Percentiles rank a stretch among this genome's conserved stretches.
These are phyloP conservation scores for Rhipidocladum racemiflorum DNA, from an alignment of 176 grass and related monocot genomes.

Conservation along the genomic window DNA sequence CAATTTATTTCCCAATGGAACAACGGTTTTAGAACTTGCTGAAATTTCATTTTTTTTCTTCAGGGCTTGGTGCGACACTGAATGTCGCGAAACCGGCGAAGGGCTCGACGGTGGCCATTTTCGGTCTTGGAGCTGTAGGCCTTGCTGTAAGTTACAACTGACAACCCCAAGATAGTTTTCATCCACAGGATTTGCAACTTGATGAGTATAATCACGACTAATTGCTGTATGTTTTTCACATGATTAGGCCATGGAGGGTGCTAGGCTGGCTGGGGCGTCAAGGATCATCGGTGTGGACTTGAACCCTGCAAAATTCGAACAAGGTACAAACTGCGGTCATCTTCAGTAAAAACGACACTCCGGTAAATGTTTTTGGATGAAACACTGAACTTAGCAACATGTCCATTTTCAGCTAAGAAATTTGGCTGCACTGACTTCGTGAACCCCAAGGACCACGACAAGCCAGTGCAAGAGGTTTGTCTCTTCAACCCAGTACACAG, in stretches of 20 bases:
- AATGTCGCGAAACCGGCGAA: slow-evolving; percentile 80
- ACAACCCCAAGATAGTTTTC: background rate
- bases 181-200: background rate
- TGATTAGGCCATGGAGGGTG: slow-evolving; percentile 83
- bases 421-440: slow-evolving; percentile 88
- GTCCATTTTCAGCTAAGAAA: slow-evolving; percentile 56
- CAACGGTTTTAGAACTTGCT: background rate
- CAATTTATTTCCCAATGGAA: background rate
- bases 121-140: slow-evolving; percentile 82
- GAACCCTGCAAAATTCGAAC: slow-evolving; percentile 70
- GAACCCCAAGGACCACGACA: slow-evolving; percentile 69
- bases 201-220: background rate
- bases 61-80: slow-evolving; percentile 72
- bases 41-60: background rate
- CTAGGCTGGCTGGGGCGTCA: slow-evolving; percentile 64
- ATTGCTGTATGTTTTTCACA: background rate
- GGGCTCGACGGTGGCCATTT: slow-evolving; percentile 67
- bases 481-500: background rate
- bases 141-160: slow-evolving; percentile 58
- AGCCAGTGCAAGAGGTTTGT: slow-evolving; percentile 72
- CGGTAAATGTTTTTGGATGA: background rate
- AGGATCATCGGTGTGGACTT: slow-evolving; percentile 88
- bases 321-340: slow-evolving; percentile 28
- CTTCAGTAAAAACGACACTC: background rate
- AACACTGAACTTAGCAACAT: background rate